Evolutionary conservation across 805 yeast genomes (phyloP), one percentile per base, ranked within the genome.

Genomic region (Hyphopichia homilentoma): DNA sequence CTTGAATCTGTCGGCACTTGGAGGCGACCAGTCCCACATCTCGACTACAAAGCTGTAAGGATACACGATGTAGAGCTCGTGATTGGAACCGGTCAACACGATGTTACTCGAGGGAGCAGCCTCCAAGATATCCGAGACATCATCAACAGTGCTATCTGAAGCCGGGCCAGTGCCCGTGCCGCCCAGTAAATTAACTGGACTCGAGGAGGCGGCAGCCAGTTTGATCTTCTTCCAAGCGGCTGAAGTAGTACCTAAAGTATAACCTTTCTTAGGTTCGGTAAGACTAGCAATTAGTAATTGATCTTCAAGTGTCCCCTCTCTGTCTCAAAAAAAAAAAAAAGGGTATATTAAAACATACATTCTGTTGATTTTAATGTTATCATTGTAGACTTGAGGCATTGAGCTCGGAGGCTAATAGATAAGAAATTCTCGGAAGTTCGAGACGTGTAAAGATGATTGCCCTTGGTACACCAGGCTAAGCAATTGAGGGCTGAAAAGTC

Each of bases 161-260:
- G 6, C 7, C 22, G 12, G 30, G 6, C 23, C 23, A 11, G 9
- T 16, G 8, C 17, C 17, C 12, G 12, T 12, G 18, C 13, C 21
- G 12, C 12, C n/a, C 4, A 16, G 13, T 4, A 30, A 12, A 14
- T 21, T 25, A 4, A 27, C 32, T 9, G 27, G 26, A 17, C 24
- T 12, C 11, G 40, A 26, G 35, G 16, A 15, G 22, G 32, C 29
- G 9, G 65, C 50, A 4, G 59, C 64, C 32, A 57, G 64, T 40
- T 60, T 63, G 39, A 66, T 48, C 37, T 65, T 63, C 35, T 54
- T 57, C 68, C 70, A 65, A 1, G 71, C 54, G 18, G 70, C 72
- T 7, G 60, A 48, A 4, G 69, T 54, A 1, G 69, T 55, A 14
- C 70, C 70, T 18, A 62, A 45, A 34, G 55, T 50, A 39, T 63